These are phyloP conservation scores for Pyronema domesticum DNA, from an alignment of 495 filamentous ascomycete species.

Conservation along the genomic window DNA sequence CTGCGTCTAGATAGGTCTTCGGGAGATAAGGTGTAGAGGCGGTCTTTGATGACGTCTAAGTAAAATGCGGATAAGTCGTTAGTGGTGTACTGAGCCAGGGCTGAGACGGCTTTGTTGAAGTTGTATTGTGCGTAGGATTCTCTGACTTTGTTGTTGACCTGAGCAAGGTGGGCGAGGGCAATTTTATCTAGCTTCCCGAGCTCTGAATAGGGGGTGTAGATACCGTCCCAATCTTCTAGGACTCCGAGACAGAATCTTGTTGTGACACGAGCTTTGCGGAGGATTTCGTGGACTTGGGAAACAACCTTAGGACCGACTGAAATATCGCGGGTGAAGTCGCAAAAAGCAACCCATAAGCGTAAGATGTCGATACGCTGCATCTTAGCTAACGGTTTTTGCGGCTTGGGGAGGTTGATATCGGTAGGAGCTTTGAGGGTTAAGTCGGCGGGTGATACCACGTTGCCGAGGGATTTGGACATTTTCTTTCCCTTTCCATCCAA, in stretches of 20 bases:
- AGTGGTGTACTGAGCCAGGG: conserved; percentile 61
- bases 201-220: conserved; percentile 26
- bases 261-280: conserved; percentile 73
- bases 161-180: conserved; percentile 53
- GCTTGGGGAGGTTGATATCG: not conserved
- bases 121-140: conserved; percentile 50
- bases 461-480: conserved; percentile 98
- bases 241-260: conserved; percentile 78
- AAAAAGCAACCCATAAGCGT: conserved; percentile 79
- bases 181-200: conserved; percentile 46
- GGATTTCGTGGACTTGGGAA: conserved; percentile 47
- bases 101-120: conserved; percentile 44
- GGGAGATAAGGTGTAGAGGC: conserved; percentile 61
- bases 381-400: not conserved
- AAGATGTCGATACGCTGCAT: conserved; percentile 59
- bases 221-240: conserved; percentile 39
- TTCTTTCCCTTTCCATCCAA: conserved; percentile 78
- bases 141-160: conserved; percentile 41
- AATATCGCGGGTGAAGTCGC: conserved; percentile 80
- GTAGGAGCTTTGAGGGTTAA: not conserved
- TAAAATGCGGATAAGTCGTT: conserved; percentile 82
- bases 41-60: conserved; percentile 78
- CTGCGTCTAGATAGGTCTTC: conserved; percentile 33
- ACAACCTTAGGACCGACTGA: conserved; percentile 59
- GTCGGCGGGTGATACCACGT: conserved; percentile 43